Base-by-base conservation (phyloP, 148 eudicot species). In the Rheum nobile region DNA sequence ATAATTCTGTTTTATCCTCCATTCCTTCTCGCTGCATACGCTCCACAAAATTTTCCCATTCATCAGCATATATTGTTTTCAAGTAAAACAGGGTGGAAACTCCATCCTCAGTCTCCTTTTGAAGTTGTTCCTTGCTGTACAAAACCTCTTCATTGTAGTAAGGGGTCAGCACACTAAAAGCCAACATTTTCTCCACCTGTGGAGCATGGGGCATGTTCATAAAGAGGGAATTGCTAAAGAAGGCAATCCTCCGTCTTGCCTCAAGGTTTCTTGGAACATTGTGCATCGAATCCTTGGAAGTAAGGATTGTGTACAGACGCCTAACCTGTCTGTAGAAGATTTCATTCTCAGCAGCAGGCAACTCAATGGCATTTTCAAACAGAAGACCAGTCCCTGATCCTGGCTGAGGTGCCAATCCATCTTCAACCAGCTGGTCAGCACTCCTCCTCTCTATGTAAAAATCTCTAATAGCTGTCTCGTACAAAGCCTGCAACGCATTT, bases 151-250 rank as follows among this genome's bases (percentile, higher is more conserved):
- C 98, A 35, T 84, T 85, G 80, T 93, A 93, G 85, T 93, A 93
- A n/a, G 98, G 98, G 14, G 97, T 93, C 82, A 93, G 81, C 48
- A 93, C 97, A 81, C 92, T 89, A 74, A 93, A 91, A 72, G 97
- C 92, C 88, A 82, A 74, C 98, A 93, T 93, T 75, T 93, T 93
- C 77, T 93, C 98, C 54, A 93, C 98, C 77, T 86, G 98, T 34
- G 97, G 97, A 63, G 98, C 98, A 79, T 89, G 98, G 73, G 98
- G 98, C 95, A 93, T 89, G 87, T 89, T 93, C 98, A 93, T 93
- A 83, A 93, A 93, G 48, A 93, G 87, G 37, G 98, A 91, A 79
- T 93, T 93, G 82, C 97, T 93, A 75, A 93, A 93, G 80, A 93
- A 93, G 50, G 97, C 97, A 70, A 93, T 87, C 57, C 98, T 82